These are phyloP conservation scores for Fusarium dlaminii DNA, from an alignment of 2,329 filamentous ascomycete species.

Conservation along the genomic window DNA sequence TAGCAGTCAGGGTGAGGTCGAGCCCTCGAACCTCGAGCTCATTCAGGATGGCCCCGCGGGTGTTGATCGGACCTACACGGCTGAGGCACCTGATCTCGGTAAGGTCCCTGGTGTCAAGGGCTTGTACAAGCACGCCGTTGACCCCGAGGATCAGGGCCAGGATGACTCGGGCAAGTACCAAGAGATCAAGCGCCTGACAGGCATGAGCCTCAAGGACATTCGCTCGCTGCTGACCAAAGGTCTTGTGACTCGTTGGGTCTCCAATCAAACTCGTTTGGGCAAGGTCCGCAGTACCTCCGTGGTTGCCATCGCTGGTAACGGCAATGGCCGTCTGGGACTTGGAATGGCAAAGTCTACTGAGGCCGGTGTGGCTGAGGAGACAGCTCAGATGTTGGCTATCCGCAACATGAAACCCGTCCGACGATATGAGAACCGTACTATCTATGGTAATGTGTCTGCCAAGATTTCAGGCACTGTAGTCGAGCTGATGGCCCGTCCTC, in stretches of 20 bases:
- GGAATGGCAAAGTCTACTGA: slow-evolving; percentile 92
- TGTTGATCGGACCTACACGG: slow-evolving; percentile 50
- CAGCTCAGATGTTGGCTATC: slow-evolving; percentile 84
- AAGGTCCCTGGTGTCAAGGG: slow-evolving; percentile 64
- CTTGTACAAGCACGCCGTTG: slow-evolving; percentile 58
- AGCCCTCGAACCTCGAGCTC: slow-evolving; percentile 50
- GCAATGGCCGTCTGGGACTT: slow-evolving; percentile 84
- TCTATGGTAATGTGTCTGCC: slow-evolving; percentile 82
- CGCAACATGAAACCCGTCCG: slow-evolving; percentile 92
- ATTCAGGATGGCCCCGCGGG: slow-evolving; percentile 51
- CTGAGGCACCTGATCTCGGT: slow-evolving; percentile 60
- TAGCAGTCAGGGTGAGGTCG: slow-evolving; percentile 45
- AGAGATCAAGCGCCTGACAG: slow-evolving; percentile 64
- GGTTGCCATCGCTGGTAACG: slow-evolving; percentile 86
- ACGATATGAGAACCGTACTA: slow-evolving; percentile 91
- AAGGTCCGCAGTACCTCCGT: slow-evolving; percentile 84
- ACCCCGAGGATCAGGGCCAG: slow-evolving; percentile 60
- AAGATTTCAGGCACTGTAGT: slow-evolving; percentile 93
- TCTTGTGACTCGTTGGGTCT: slow-evolving; percentile 77
- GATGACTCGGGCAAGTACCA: slow-evolving; percentile 62
- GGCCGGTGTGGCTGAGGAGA: slow-evolving; percentile 69
- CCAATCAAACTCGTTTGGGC: slow-evolving; percentile 95
- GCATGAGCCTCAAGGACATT: slow-evolving; percentile 63
- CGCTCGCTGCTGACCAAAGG: slow-evolving; percentile 71
- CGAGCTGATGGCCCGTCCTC: slow-evolving; percentile 81